phyloP scores from a whole-genome alignment of 2,329 filamentous ascomycete species.

The Colletotrichum cuscutae region DNA sequence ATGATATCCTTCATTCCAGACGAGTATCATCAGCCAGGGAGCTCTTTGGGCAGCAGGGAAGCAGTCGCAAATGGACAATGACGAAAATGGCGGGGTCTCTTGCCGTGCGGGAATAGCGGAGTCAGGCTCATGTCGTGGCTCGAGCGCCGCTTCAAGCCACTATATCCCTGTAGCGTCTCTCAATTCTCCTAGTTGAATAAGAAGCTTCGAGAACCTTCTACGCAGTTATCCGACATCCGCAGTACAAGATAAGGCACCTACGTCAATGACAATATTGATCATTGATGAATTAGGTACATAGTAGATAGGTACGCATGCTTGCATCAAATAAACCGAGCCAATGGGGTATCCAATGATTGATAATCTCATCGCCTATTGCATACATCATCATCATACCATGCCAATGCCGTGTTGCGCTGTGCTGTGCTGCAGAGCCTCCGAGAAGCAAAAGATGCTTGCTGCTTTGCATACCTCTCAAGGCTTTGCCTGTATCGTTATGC shows the following conservation, averaged over 20 bases:
- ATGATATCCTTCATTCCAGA: background rate
- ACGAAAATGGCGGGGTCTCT: slow-evolving; percentile 32
- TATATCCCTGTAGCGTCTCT: background rate
- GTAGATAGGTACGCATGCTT: background rate
- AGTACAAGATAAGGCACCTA: no score
- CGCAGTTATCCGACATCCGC: background rate
- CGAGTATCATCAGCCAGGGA: background rate
- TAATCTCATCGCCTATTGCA: slow-evolving; percentile 6
- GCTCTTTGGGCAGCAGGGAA: background rate
- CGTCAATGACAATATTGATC: no score
- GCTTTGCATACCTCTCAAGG: background rate
- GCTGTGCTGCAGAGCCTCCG: background rate
- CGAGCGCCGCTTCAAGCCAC: slow-evolving; percentile 10
- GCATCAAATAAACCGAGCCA: background rate
- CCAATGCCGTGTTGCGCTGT: slow-evolving; percentile 3
- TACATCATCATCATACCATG: background rate
- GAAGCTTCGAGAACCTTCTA: slow-evolving; percentile 48
- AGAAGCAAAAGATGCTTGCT: background rate
- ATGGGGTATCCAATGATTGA: slow-evolving; percentile 28
- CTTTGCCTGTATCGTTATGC: background rate
- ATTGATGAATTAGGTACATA: no score
- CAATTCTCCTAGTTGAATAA: background rate
- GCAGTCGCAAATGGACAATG: slow-evolving; percentile 22
- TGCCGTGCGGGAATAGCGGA: slow-evolving; percentile 33
- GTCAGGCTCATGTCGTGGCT: slow-evolving; percentile 31